Percentiles rank a stretch among this genome's conserved stretches.
Evolutionary conservation across 129 eudicot genomes (phyloP).

Genomic region (Artemisia tridentata): DNA sequence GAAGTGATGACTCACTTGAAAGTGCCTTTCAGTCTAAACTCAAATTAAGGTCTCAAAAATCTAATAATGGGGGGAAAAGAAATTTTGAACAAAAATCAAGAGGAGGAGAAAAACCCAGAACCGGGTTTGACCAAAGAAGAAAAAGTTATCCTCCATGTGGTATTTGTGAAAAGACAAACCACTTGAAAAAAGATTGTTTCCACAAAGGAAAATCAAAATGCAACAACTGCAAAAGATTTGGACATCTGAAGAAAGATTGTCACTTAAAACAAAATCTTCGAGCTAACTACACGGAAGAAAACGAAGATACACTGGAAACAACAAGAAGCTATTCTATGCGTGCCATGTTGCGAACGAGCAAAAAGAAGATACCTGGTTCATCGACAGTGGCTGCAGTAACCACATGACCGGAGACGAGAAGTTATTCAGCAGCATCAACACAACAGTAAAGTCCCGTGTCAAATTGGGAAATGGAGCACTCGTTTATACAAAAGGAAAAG

Average conservation of each 20-base stretch:
- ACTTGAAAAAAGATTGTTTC: not conserved
- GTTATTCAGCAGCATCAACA: not conserved
- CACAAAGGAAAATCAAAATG: not conserved
- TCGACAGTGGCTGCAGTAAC: not conserved
- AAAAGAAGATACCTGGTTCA: not conserved
- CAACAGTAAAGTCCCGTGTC: no score
- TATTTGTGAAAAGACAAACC: not conserved
- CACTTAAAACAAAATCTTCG: not conserved
- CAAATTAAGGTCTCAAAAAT: no score
- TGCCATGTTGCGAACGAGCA: not conserved
- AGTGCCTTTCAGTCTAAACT: no score
- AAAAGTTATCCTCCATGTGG: no score
- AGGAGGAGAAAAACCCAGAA: no score
- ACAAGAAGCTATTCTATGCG: not conserved
- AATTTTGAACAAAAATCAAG: no score
- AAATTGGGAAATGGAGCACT: no score
- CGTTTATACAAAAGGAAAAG: no score
- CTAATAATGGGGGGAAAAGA: no score
- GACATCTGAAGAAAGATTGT: not conserved
- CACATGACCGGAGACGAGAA: not conserved
- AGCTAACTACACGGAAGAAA: no score
- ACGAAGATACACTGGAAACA: not conserved
- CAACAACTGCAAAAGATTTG: conserved; percentile 1
- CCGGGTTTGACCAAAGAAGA: no score
- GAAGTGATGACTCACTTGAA: no score